Evolutionary conservation across 2,329 filamentous ascomycete species (phyloP), one percentile per base, ranked within the genome.

Genomic region (Penicillium sumatraense): DNA sequence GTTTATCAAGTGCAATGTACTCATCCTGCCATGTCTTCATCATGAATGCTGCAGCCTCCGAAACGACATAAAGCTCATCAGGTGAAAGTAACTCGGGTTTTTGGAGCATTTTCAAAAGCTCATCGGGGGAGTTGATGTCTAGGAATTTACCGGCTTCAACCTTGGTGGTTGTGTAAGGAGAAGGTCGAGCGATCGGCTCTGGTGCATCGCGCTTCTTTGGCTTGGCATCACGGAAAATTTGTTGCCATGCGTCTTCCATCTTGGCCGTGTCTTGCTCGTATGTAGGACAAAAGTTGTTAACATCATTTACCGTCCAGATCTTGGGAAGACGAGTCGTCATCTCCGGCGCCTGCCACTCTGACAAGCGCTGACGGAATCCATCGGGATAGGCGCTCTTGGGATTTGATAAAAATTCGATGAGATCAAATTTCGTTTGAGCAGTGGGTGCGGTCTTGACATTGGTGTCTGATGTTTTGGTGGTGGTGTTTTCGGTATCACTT

Each of bases 21-120:
- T 87, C 84, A 53, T 85, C 80, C 65, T 87, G 85, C 73, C 84
- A 82, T 36, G 76, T 68, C 61, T 78, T 78, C 57, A 87, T 72
- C 11, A 81, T 81, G 31, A 71, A 69, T 27, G 80, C 79, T 1
- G 80, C 80, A 62, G 86, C 84, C 24, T 78, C 75, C 1, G 84
- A 81, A n/a, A 85, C 70, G 2, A 75, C 72, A 58, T 84, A 84
- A 0, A 87, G 76, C 54, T 80, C 79, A n/a, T 81, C 80, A 0
- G 76, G 78, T 10, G 80, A 75, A 55, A 82, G 76, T 16, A 63
- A 59, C 51, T 75, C 68, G 1, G 73, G 72, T 29, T 74, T 67
- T 42, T 69, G 69, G 21, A 78, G 67, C 44, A 72, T 66, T 50
- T 63, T 64, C n/a, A 76, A 44, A 31, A 73, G 69, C 3, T 70